These are phyloP conservation scores for Neonectria faginata DNA, from an alignment of 2,329 filamentous ascomycete species.

Conservation along the genomic window DNA sequence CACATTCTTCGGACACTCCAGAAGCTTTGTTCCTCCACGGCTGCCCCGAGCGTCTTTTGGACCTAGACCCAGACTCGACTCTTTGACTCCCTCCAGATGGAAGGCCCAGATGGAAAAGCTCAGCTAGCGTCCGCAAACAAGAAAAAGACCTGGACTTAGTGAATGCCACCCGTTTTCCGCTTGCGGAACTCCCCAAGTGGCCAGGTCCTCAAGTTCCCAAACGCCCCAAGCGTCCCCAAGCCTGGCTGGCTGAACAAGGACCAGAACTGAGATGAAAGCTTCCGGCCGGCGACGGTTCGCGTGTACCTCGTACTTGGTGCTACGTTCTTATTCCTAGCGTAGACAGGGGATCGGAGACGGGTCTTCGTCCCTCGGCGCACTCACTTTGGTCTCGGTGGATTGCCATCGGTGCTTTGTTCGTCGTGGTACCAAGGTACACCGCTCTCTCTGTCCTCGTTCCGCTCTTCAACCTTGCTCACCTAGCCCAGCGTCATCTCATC, in stretches of 20 bases:
- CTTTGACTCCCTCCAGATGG: slow-evolving; percentile 11
- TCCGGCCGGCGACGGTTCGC: slow-evolving; percentile 23
- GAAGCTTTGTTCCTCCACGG: slow-evolving; percentile 1
- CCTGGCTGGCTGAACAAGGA: slow-evolving; percentile 40
- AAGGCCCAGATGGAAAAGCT: slow-evolving; percentile 9
- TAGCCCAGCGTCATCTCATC: slow-evolving; percentile 24
- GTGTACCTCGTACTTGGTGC: slow-evolving; percentile 1
- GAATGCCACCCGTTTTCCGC: slow-evolving; percentile 9
- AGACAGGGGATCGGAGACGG: slow-evolving; percentile 8
- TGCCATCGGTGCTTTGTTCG: slow-evolving; percentile 4
- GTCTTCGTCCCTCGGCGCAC: slow-evolving; percentile 14
- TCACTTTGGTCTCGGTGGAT: slow-evolving; percentile 5
- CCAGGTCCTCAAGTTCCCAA: slow-evolving; percentile 15
- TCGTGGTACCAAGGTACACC: slow-evolving; percentile 30
- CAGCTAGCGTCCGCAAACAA: slow-evolving; percentile 21
- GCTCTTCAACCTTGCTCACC: not conserved
- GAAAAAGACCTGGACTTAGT: slow-evolving; percentile 15
- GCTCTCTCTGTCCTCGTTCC: slow-evolving; percentile 19
- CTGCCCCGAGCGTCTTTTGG: slow-evolving; percentile 4
- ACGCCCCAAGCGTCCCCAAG: slow-evolving; percentile 16
- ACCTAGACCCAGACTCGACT: slow-evolving; percentile 8
- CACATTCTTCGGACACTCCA: slow-evolving; percentile 16
- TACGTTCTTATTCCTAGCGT: slow-evolving; percentile 16
- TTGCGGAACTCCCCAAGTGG: slow-evolving; percentile 7
- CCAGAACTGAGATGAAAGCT: slow-evolving; percentile 7